Evolutionary conservation across 192 early-diverging fungal genomes (phyloP), one percentile per base, ranked within the genome.

Genomic region (Pilobolus umbonatus): DNA sequence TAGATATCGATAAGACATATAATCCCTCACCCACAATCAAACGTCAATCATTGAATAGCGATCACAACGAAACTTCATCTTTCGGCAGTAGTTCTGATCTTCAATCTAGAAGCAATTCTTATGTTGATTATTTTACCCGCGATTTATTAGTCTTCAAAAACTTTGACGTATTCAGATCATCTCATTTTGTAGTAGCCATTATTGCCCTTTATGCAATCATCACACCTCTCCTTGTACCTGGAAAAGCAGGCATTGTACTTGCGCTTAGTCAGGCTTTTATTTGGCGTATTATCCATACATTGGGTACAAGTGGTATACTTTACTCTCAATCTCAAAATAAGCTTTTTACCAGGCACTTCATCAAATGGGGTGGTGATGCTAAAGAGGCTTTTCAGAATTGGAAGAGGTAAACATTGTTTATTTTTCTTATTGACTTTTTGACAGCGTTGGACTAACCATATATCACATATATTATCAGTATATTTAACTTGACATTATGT

Each of bases 351-450:
- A 82, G 89, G 42, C 88, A 93, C 78, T 97, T 91, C 60, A 89
- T 98, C 69, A 93, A 91, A 75, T 86, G 82, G 66, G 96, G 96
- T 19, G 91, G 91, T n/a, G 87, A 81, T 57, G 74, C 82, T 34
- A 74, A 82, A 48, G 95, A 96, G 48, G 93, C 93, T 1, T 98
- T 96, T 73, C 72, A 87, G 43, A 89, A 90, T 73, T 98, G 96
- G 96, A 96, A 95, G 72, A 86, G 77, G 83, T 85, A 67, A 61
- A 68, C 22, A 48, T 34, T 17, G 1, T 34, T 22, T 30, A 21
- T 61, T 49, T 44, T 34, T 25, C 36, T 47, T 52, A 40, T 42
- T 42, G 42, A 43, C 50, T 29, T 45, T 31, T 19, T 36, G n/a
- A 26, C 8, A 47, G 8, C 32, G 14, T 36, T n/a, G n/a, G n/a